phyloP scores from a whole-genome alignment of 139 green algal species.

The Mesotaenium endlicherianum region DNA sequence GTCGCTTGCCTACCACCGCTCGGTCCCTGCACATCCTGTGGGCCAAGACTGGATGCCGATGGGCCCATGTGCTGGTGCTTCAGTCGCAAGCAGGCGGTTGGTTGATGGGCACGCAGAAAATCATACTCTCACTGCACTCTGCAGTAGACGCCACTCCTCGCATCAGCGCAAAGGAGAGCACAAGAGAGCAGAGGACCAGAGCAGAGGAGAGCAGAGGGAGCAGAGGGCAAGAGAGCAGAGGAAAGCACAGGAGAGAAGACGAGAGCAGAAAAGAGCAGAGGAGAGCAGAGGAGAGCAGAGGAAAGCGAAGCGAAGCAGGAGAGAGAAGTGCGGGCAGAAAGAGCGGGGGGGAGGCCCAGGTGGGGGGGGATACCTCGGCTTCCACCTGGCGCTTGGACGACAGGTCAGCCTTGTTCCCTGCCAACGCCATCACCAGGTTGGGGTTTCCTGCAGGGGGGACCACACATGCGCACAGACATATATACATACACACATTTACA shows the following conservation, averaged over 20 bases:
- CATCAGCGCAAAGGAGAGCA: too few relatives aligned
- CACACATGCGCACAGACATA: not conserved
- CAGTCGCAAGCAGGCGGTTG: too few relatives aligned
- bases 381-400: constrained; percentile 62
- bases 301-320: not conserved
- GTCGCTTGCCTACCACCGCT: too few relatives aligned
- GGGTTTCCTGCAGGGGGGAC: constrained; percentile 64
- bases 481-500: not conserved
- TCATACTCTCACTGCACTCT: too few relatives aligned
- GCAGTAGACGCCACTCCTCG: too few relatives aligned
- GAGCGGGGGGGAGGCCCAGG: too few relatives aligned
- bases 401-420: constrained; percentile 96
- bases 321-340: not conserved
- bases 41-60: too few relatives aligned
- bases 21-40: too few relatives aligned
- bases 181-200: not conserved
- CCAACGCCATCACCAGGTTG: constrained; percentile 92
- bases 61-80: too few relatives aligned
- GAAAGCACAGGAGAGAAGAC: not conserved
- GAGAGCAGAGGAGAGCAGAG: not conserved
- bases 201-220: not conserved
- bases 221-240: not conserved
- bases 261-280: not conserved
- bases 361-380: constrained; percentile 25
- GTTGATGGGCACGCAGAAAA: too few relatives aligned